Evolutionary conservation across 495 filamentous ascomycete genomes (phyloP), one percentile per base, ranked within the genome.

Genomic region (Lentithecium fluviatile): DNA sequence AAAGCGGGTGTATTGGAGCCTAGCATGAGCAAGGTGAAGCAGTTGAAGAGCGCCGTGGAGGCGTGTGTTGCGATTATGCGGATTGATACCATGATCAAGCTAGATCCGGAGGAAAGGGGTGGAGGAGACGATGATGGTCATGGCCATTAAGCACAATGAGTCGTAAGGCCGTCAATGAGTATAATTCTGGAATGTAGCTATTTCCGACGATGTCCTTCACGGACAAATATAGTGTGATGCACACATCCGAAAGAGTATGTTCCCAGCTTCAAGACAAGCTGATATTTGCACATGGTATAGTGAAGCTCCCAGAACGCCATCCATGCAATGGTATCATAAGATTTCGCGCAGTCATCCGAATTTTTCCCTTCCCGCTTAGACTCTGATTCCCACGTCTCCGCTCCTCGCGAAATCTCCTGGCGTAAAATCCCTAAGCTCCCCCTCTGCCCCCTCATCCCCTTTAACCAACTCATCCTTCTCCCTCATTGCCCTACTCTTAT

Each of bases 11-110:
- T 97, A 71, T 70, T 97, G 73, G 94, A 99, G 79, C 94, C 94
- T 26, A 93, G 88, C 75, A 93, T 99, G 82, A 96, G 93, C 82
- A 99, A 99, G 83, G 82, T 99, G 67, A 88, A 90, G 78, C 93
- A 96, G 80, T 78, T 99, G 67, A 99, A 99, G 87, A 91, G 88
- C 79, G 95, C 95, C 50, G 94, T 97, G 52, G 94, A 99, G 79
- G 94, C 94, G 58, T 97, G 95, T 75, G 96, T 99, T 76, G 87
- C 91, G 70, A 96, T 99, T 73, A 97, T 99, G 95, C 85, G 94
- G 69, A 99, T 99, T 71, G 94, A 99, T 79, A 99, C 94, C 62
- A 82, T 99, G 77, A 97, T 99, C 75, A 96, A 95, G 79, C 77
- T 99, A 76, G 94, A 99, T 83, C 91, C 90, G 53, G 91, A 96